Conservation (phyloP, 495 filamentous ascomycete genomes). For the Talaromyces ruber region DNA sequence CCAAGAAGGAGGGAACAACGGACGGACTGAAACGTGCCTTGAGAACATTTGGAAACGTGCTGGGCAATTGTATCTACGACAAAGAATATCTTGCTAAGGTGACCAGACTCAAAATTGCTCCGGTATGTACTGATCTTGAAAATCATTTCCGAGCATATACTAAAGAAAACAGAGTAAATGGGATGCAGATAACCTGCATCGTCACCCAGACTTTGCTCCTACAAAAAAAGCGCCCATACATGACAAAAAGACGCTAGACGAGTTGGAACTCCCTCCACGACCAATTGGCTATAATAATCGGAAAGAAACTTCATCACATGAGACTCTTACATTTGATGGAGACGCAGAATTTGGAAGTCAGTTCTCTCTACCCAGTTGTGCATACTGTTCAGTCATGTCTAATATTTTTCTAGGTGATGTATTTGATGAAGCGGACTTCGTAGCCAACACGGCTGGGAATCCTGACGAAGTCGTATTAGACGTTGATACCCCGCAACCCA, state of each 20-base stretch:
- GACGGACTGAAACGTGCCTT: constrained; percentile 86
- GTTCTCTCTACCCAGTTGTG: constrained; percentile 8
- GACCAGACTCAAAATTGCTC: constrained; percentile 65
- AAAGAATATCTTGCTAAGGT: constrained; percentile 84
- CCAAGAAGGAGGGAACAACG: constrained; percentile 95
- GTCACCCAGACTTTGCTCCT: constrained; percentile 66
- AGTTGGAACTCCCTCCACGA: constrained; percentile 32
- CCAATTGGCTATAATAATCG: constrained; percentile 13
- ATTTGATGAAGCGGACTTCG: constrained; percentile 70
- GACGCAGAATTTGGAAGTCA: constrained; percentile 63
- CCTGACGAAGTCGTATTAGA: constrained; percentile 54
- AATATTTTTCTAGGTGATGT: constrained; percentile 40
- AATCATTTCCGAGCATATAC: neutral
- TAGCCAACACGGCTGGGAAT: constrained; percentile 44
- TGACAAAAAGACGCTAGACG: constrained; percentile 23
- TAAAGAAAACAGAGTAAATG: constrained; percentile 47
- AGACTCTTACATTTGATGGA: constrained; percentile 16
- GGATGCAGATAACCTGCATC: constrained; percentile 66
- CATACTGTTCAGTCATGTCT: constrained; percentile 10
- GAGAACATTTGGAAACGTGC: constrained; percentile 87
- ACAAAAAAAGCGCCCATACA: constrained; percentile 48
- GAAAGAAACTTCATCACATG: neutral
- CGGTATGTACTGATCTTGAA: constrained; percentile 27
- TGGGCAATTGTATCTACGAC: constrained; percentile 97
- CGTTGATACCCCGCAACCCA: constrained; percentile 16